phyloP scores from a whole-genome alignment of 2,329 filamentous ascomycete genomes.

The Amauroascus niger region DNA sequence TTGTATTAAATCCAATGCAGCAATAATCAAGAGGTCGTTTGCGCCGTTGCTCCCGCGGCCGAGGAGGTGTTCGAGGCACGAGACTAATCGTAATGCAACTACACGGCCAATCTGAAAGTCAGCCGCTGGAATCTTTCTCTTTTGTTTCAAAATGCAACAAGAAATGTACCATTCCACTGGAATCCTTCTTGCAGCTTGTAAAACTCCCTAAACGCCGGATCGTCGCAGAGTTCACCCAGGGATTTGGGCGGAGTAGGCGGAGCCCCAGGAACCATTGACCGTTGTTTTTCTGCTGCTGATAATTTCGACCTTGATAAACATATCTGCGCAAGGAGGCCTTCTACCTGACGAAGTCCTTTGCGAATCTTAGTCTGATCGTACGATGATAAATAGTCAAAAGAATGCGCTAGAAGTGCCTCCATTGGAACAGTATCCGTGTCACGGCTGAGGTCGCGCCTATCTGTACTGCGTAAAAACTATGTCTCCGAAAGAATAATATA shows the following conservation, averaged over 20 bases:
- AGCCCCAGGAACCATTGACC: conserved; percentile 34
- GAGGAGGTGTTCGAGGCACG: conserved; percentile 74
- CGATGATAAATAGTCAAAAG: conserved; percentile 93
- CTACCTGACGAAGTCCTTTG: conserved; percentile 87
- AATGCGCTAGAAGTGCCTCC: conserved; percentile 84
- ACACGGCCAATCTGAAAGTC: neutral
- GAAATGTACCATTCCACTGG: conserved; percentile 70
- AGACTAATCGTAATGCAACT: conserved; percentile 75
- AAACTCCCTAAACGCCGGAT: conserved; percentile 89
- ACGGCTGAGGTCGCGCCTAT: neutral
- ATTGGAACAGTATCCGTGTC: conserved; percentile 40
- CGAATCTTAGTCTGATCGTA: conserved; percentile 82
- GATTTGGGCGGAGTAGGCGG: conserved; percentile 47
- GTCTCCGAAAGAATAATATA: neutral
- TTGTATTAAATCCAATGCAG: conserved; percentile 79
- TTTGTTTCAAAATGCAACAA: neutral
- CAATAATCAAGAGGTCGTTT: conserved; percentile 80
- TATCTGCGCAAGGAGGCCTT: conserved; percentile 87
- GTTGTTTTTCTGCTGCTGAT: conserved; percentile 31
- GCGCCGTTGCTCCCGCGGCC: conserved; percentile 71
- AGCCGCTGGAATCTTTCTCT: neutral
- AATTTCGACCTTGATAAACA: conserved; percentile 55
- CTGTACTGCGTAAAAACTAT: neutral
- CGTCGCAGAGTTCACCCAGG: conserved; percentile 61
- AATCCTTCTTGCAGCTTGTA: conserved; percentile 95